Percentiles rank a stretch among this genome's conserved stretches.
Conservation (phyloP, 1,139 yeast species). For the Magnusiomyces paraingens region DNA sequence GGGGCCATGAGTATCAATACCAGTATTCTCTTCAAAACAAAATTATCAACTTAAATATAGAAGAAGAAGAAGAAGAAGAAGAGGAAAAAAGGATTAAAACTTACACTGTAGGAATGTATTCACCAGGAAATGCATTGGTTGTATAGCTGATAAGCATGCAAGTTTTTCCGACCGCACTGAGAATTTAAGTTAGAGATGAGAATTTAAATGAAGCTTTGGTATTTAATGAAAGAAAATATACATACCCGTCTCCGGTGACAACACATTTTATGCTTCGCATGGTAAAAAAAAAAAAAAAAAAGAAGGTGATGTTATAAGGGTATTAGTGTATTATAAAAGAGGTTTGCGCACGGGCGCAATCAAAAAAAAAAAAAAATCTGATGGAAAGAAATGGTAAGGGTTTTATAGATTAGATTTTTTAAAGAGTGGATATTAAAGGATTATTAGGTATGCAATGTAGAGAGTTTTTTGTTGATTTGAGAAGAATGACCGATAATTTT, state of each 20-base stretch:
- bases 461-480: background rate
- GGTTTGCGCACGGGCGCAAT: background rate
- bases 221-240: conserved; percentile 12
- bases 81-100: background rate
- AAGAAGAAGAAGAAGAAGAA: background rate
- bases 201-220: background rate
- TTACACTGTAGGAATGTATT: conserved; percentile 81
- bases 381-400: background rate
- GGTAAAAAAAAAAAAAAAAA: background rate
- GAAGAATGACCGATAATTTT: too few relatives aligned
- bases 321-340: background rate
- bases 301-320: background rate
- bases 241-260: conserved; percentile 85
- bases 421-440: background rate
- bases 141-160: conserved; percentile 85
- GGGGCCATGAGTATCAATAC: too few relatives aligned
- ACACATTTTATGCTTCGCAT: conserved; percentile 94
- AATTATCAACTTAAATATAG: background rate
- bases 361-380: background rate
- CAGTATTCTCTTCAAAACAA: background rate
- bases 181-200: background rate
- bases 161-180: conserved; percentile 86
- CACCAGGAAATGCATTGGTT: conserved; percentile 89
- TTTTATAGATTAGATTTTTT: background rate
- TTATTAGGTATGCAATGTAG: background rate